These are phyloP conservation scores for Myriosclerotinia curreyana DNA, from an alignment of 2,329 filamentous ascomycete species.

Conservation along the genomic window DNA sequence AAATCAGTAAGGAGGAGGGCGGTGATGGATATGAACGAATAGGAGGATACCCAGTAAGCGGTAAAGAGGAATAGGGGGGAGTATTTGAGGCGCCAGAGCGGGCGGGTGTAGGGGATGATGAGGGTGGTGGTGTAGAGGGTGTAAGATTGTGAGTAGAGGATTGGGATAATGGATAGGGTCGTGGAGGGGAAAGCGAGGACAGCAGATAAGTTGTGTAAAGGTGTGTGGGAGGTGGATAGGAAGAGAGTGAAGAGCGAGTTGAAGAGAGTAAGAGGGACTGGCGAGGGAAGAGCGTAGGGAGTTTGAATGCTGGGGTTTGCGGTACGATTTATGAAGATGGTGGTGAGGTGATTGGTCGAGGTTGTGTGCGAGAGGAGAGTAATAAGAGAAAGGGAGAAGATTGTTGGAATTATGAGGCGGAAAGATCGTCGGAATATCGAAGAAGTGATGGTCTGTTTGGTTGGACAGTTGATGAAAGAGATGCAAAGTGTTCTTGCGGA, in stretches of 20 bases:
- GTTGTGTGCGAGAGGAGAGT: constrained; percentile 40
- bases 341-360: constrained; percentile 39
- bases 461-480: constrained; percentile 43
- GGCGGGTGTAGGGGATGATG: constrained; percentile 40
- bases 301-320: constrained; percentile 42
- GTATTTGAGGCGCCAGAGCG: constrained; percentile 27
- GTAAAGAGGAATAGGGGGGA: constrained; percentile 41
- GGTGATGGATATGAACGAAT: constrained; percentile 47
- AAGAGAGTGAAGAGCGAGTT: constrained; percentile 49
- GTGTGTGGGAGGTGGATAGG: constrained; percentile 41
- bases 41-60: constrained; percentile 48
- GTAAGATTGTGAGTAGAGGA: constrained; percentile 47
- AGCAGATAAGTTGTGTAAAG: constrained; percentile 42
- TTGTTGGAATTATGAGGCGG: constrained; percentile 44
- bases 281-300: constrained; percentile 36
- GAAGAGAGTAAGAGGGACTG: constrained; percentile 44
- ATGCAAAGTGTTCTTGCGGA: constrained; percentile 45
- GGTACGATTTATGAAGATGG: constrained; percentile 41
- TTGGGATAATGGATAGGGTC: constrained; percentile 47
- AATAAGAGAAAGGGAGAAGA: constrained; percentile 43
- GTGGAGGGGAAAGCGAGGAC: constrained; percentile 45
- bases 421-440: constrained; percentile 45
- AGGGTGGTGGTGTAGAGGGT: constrained; percentile 50
- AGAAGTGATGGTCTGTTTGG: constrained; percentile 40
- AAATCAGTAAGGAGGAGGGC: constrained; percentile 44